Conservation (phyloP, 2,329 filamentous ascomycete species). For the Penicillium corylophilum region DNA sequence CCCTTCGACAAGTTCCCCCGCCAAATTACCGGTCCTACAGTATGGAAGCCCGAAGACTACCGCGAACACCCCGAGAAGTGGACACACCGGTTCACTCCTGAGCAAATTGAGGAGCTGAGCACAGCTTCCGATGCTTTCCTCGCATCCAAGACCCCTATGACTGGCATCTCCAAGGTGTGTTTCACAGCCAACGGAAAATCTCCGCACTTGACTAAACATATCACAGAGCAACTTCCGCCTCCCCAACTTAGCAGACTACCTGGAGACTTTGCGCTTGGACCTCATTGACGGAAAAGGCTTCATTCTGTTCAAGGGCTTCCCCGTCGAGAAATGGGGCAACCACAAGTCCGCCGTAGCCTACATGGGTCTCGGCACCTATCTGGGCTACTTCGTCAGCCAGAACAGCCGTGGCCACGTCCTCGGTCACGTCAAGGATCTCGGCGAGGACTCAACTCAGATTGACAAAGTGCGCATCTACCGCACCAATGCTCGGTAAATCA, state of each 20-base stretch:
- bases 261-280: conserved; percentile 60
- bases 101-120: conserved; percentile 68
- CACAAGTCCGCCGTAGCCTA: conserved; percentile 84
- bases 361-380: conserved; percentile 81
- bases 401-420: conserved; percentile 83
- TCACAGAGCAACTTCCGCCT: conserved; percentile 59
- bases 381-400: conserved; percentile 85
- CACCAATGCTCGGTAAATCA: conserved; percentile 66
- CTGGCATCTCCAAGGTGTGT: conserved; percentile 63
- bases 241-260: conserved; percentile 54
- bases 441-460: conserved; percentile 76
- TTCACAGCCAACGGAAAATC: background rate
- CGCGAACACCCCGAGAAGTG: conserved; percentile 64
- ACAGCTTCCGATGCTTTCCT: conserved; percentile 68
- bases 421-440: conserved; percentile 85
- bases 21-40: conserved; percentile 67
- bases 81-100: conserved; percentile 67
- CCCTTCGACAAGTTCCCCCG: conserved; percentile 70
- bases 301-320: conserved; percentile 84
- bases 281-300: conserved; percentile 85
- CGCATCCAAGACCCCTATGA: conserved; percentile 62
- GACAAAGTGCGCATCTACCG: conserved; percentile 88
- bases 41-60: conserved; percentile 70
- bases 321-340: conserved; percentile 71
- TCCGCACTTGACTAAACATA: background rate